Evolutionary conservation across 2,329 filamentous ascomycete species (phyloP), one percentile per base, ranked within the genome.

Genomic region (Colletotrichum siamense): DNA sequence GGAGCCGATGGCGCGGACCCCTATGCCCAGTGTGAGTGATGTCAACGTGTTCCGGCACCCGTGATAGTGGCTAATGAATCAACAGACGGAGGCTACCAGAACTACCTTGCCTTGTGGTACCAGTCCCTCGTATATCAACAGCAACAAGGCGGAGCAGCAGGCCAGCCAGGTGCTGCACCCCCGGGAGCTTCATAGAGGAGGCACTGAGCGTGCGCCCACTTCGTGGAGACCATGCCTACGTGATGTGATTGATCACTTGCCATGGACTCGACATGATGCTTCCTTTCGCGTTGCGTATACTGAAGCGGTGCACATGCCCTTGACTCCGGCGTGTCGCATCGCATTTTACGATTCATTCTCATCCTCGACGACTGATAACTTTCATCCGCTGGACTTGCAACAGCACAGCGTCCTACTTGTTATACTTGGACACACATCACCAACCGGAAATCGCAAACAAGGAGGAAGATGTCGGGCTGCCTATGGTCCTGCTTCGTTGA

Each of bases 51-150:
- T n/a, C 15, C 36, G 12, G 26, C 22, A 18, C 13, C 15, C 30
- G 36, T 69, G 44, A 24, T 28, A 13, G 52, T 78, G 77, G 79
- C 83, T 83, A 78, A 83, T 69, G n/a, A 32, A 16, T 18, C 28
- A n/a, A 9, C 77, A 93, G 92, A 96, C 85, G 95, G 95, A 79
- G 95, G 95, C 77, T 96, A 96, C 84, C 91, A 96, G 80, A 94
- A 94, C 80, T 97, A 96, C 83, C 86, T 95, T 75, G 92, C 94
- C 55, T 89, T 96, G 80, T 97, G 95, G 95, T 96, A 95, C 86
- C 93, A 95, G 82, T 94, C 94, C 34, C 81, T 90, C 82, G 83
- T 87, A 82, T 86, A 86, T 78, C 85, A 87, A 79, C 86, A 85
- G 76, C 85, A 86, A 69, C 77, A 77, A 70, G 77, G 77, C 30